Percentiles rank a stretch among this genome's conserved stretches.
Evolutionary conservation across 495 filamentous ascomycete species (phyloP).

Genomic region (Terfezia claveryi): DNA sequence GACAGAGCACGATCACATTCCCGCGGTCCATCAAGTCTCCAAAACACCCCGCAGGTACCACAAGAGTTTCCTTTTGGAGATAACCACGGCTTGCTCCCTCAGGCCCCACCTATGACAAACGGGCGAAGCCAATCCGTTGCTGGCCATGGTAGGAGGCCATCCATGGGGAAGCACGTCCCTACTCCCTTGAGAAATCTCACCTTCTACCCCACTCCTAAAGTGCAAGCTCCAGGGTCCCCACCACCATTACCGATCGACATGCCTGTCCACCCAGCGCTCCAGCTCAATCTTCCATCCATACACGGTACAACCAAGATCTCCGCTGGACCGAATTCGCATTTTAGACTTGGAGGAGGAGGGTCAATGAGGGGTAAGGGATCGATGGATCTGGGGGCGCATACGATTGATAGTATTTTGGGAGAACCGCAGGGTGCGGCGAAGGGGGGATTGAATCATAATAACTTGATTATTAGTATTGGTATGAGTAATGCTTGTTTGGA

Average conservation of each 20-base stretch:
- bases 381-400: not conserved
- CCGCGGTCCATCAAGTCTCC: not conserved
- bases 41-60: no score
- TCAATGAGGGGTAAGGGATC: not conserved
- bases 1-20: conserved; percentile 3
- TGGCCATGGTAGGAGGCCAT: not conserved
- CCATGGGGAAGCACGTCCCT: not conserved
- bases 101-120: conserved; percentile 7
- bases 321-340: no score
- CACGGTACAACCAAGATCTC: not conserved
- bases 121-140: conserved; percentile 10
- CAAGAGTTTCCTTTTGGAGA: no score
- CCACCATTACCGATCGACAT: conserved; percentile 17
- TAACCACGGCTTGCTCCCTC: conserved; percentile 1
- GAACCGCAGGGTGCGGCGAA: not conserved
- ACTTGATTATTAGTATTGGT: not conserved
- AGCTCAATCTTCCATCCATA: conserved; percentile 10
- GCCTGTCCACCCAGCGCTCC: conserved; percentile 15
- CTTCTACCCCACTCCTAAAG: conserved; percentile 17
- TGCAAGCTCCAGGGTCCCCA: conserved; percentile 11
- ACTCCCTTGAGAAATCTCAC: conserved; percentile 10
- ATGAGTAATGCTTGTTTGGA: not conserved
- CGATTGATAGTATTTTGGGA: not conserved
- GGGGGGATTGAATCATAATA: not conserved
- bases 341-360: not conserved